Evolutionary conservation across 1,139 yeast genomes (phyloP).

Genomic region (Arxiozyma heterogenica): DNA sequence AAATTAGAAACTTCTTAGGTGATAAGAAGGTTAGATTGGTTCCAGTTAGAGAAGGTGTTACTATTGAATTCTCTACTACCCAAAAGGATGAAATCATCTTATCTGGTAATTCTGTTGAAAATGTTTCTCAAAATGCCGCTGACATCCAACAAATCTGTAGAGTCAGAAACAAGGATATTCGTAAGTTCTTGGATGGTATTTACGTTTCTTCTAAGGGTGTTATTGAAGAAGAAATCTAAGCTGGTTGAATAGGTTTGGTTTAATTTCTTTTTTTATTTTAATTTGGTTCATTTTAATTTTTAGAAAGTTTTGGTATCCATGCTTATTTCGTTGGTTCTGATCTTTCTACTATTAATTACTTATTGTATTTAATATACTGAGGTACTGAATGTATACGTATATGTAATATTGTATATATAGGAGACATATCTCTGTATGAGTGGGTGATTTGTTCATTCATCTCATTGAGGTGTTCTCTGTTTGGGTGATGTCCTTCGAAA

Average conservation of each 20-base stretch:
- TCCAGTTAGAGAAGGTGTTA: slow-evolving; percentile 81
- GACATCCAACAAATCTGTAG: slow-evolving; percentile 97
- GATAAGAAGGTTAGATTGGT: slow-evolving; percentile 92
- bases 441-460: neutral
- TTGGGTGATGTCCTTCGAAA: neutral
- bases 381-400: neutral
- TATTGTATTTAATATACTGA: too few relatives aligned
- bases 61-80: slow-evolving; percentile 65
- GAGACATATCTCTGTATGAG: neutral
- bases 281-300: neutral
- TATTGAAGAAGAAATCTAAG: slow-evolving; percentile 43
- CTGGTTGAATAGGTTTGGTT: slow-evolving; percentile 33
- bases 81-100: slow-evolving; percentile 93
- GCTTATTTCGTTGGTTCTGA: neutral
- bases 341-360: neutral
- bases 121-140: slow-evolving; percentile 97
- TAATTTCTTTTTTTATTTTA: neutral
- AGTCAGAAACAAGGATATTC: slow-evolving; percentile 99
- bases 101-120: slow-evolving; percentile 94
- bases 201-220: slow-evolving; percentile 95
- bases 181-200: slow-evolving; percentile 99
- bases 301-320: neutral
- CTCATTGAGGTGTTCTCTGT: neutral
- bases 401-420: neutral
- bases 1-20: slow-evolving; percentile 99